phyloP scores from a whole-genome alignment of 345 rosid genomes.

The Cardamine chenopodiifolia region DNA sequence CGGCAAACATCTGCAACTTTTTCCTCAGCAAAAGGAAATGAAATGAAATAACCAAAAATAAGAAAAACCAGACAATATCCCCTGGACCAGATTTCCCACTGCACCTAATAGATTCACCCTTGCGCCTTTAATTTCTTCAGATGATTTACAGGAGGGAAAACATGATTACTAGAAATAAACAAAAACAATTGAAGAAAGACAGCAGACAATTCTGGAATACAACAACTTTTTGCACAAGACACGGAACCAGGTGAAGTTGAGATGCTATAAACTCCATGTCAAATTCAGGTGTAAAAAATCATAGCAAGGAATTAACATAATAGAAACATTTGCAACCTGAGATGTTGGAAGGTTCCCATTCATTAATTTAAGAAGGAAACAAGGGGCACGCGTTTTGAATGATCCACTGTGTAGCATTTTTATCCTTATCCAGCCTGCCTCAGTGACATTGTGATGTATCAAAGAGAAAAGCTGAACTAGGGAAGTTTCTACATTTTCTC shows the following conservation, averaged over 20 bases:
- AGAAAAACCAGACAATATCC: conserved; percentile 9
- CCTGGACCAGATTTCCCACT: conserved; percentile 13
- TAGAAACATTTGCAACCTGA: conserved; percentile 26
- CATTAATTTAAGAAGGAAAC: neutral
- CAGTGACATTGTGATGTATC: conserved; percentile 39
- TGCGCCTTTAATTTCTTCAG: conserved; percentile 1
- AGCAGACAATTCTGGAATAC: conserved; percentile 17
- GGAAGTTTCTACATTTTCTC: conserved; percentile 16
- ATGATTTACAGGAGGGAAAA: conserved; percentile 5
- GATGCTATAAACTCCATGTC: no score
- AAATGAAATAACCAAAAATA: conserved; percentile 11
- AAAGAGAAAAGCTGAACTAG: conserved; percentile 40
- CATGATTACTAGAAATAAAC: conserved; percentile 12
- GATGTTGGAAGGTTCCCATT: conserved; percentile 23
- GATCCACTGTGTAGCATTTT: conserved; percentile 14
- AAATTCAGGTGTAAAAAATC: no score
- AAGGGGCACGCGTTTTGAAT: neutral
- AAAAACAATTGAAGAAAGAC: conserved; percentile 8
- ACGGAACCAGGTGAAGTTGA: conserved; percentile 3
- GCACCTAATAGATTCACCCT: conserved; percentile 13
- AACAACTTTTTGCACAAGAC: conserved; percentile 12
- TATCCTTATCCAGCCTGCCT: conserved; percentile 39
- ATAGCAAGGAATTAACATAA: no score
- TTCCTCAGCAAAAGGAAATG: conserved; percentile 4
- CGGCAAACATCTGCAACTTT: conserved; percentile 21